Conservation (phyloP, 305 asterid genomes). For the Solanum hybrid region DNA sequence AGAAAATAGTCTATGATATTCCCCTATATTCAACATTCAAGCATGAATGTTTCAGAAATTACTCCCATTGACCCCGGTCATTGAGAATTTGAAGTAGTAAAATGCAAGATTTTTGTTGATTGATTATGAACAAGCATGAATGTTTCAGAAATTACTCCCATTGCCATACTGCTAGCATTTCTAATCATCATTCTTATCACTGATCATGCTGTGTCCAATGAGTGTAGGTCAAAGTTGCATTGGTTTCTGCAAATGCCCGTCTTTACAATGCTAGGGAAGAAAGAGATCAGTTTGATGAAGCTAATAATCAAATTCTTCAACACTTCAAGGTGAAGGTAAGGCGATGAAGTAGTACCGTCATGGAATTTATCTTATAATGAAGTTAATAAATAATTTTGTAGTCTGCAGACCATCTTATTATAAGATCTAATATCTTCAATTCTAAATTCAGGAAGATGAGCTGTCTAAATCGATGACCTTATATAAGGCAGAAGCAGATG, state of each 20-base stretch:
- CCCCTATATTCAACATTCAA: background rate
- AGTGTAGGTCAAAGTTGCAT: slow-evolving; percentile 55
- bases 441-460: slow-evolving; percentile 68
- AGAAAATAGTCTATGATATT: background rate
- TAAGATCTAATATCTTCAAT: slow-evolving; percentile 8
- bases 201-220: slow-evolving; percentile 20
- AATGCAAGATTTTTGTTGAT: background rate
- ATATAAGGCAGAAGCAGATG: slow-evolving; percentile 72
- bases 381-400: background rate
- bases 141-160: background rate
- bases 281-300: slow-evolving; percentile 83
- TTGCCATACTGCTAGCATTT: background rate
- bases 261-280: slow-evolving; percentile 82
- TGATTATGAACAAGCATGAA: background rate
- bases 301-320: slow-evolving; percentile 62
- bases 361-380: background rate
- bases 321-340: slow-evolving; percentile 69
- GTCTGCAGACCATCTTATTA: background rate
- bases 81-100: background rate
- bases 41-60: background rate
- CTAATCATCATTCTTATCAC: background rate
- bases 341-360: background rate
- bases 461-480: slow-evolving; percentile 56
- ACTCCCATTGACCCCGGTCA: background rate
- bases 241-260: slow-evolving; percentile 57